These are phyloP conservation scores for Mortierella sp. DNA, from an alignment of 371 early-diverging fungal genomes.

Conservation along the genomic window DNA sequence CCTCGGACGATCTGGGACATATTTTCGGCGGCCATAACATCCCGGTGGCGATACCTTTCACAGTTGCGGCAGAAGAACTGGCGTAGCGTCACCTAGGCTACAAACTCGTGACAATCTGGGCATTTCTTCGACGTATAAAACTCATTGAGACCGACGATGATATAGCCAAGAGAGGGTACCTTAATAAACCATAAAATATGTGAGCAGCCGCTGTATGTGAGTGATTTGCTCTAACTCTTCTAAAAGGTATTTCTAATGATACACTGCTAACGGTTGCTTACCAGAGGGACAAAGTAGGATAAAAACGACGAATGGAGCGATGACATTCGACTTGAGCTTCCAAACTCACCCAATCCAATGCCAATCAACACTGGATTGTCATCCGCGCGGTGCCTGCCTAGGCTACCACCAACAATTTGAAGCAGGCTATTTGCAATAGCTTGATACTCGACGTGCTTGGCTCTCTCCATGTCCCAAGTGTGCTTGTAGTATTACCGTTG, in stretches of 20 bases:
- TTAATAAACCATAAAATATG: not conserved
- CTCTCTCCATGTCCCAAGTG: constrained; percentile 8
- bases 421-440: constrained; percentile 9
- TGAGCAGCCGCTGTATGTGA: not conserved
- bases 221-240: too few relatives aligned
- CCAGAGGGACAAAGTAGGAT: constrained; percentile 11
- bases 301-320: constrained; percentile 14
- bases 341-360: constrained; percentile 15
- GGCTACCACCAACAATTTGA: constrained; percentile 9
- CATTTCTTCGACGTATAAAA: constrained; percentile 30
- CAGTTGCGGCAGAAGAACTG: constrained; percentile 11
- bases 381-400: constrained; percentile 5
- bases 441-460: not conserved
- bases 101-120: constrained; percentile 19
- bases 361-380: constrained; percentile 17
- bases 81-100: constrained; percentile 7
- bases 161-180: constrained; percentile 13
- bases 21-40: not conserved
- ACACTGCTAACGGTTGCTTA: not conserved
- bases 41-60: constrained; percentile 6
- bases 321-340: not conserved
- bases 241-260: not conserved
- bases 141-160: constrained; percentile 32
- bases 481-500: constrained; percentile 4
- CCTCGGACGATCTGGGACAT: constrained; percentile 8